A percentile compares a stretch with the other conserved stretches of the same genome.
phyloP scores from a whole-genome alignment of 208 protist species.

The Balamuthia mandrillaris region DNA sequence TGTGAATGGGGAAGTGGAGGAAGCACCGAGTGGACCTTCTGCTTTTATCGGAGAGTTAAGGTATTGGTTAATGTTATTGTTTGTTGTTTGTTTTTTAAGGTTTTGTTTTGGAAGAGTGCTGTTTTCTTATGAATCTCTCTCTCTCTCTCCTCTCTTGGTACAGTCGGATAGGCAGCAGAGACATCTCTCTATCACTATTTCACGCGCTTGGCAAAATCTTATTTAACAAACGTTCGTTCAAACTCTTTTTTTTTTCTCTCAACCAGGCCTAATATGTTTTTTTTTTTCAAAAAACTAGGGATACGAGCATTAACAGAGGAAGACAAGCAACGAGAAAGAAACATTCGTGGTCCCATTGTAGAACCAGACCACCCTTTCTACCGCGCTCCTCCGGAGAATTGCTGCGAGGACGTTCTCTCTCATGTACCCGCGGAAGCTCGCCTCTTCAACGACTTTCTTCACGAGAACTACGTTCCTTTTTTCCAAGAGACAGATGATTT shows the following conservation, averaged over 20 bases:
- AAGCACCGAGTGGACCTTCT: too few relatives aligned
- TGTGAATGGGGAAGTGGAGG: too few relatives aligned
- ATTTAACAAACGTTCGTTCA: neutral
- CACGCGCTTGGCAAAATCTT: neutral
- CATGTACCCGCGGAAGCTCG: neutral
- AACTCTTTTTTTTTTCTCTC: neutral
- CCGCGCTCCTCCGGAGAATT: neutral
- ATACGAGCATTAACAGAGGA: neutral
- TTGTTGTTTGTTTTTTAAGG: neutral
- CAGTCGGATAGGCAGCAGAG: neutral
- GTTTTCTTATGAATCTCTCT: too few relatives aligned
- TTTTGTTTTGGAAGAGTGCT: neutral
- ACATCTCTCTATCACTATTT: neutral
- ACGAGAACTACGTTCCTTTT: slow-evolving; percentile 3
- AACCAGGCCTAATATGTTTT: neutral
- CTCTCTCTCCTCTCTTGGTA: too few relatives aligned
- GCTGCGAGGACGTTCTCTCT: neutral
- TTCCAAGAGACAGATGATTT: neutral
- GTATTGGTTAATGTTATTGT: neutral
- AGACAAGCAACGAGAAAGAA: neutral
- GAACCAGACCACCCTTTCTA: neutral
- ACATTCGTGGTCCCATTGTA: neutral
- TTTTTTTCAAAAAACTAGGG: neutral
- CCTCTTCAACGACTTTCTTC: neutral
- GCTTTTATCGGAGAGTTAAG: neutral